phyloP scores from a whole-genome alignment of 2,329 filamentous ascomycete species.

The Xylariaceae sp. region DNA sequence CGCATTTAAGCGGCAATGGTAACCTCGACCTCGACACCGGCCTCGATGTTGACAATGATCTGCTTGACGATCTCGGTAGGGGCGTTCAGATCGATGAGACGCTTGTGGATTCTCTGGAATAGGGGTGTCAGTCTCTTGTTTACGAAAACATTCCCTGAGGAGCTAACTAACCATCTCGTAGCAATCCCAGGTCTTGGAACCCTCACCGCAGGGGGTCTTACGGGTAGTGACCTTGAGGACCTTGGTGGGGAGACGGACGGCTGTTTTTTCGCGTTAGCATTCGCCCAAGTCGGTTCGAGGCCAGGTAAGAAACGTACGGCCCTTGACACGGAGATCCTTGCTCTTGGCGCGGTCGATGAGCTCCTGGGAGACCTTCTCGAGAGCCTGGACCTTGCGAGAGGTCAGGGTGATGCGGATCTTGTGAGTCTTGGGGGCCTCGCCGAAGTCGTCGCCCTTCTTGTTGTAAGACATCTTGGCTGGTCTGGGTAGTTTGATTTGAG shows the following conservation, averaged over 20 bases:
- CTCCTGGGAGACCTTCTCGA: conserved; percentile 98
- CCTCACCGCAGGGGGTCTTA: conserved; percentile 99
- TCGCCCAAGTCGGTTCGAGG: background rate
- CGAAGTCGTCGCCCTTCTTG: conserved; percentile 97
- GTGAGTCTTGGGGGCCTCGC: conserved; percentile 68
- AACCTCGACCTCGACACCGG: conserved; percentile 91
- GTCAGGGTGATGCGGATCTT: conserved; percentile 86
- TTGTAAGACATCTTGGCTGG: conserved; percentile 84
- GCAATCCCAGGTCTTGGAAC: conserved; percentile 99
- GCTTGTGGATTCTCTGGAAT: conserved; percentile 87
- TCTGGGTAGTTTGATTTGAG: conserved; percentile 35
- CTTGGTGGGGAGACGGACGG: conserved; percentile 97
- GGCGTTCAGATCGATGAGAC: conserved; percentile 94
- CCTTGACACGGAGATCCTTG: conserved; percentile 99
- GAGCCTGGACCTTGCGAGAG: conserved; percentile 72
- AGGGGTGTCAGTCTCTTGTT: background rate
- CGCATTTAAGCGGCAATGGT: conserved; percentile 79
- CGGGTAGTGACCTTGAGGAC: conserved; percentile 95
- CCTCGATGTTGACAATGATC: conserved; percentile 96
- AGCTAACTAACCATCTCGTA: conserved; percentile 76
- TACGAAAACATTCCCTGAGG: background rate
- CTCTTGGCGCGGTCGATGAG: conserved; percentile 97
- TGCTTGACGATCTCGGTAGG: conserved; percentile 98
- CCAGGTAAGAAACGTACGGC: conserved; percentile 46
- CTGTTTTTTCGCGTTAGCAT: conserved; percentile 44